A percentile compares a stretch with the other conserved stretches of the same genome.
Conservation (phyloP, 2,329 filamentous ascomycete species). For the Aspergillus tanneri region DNA sequence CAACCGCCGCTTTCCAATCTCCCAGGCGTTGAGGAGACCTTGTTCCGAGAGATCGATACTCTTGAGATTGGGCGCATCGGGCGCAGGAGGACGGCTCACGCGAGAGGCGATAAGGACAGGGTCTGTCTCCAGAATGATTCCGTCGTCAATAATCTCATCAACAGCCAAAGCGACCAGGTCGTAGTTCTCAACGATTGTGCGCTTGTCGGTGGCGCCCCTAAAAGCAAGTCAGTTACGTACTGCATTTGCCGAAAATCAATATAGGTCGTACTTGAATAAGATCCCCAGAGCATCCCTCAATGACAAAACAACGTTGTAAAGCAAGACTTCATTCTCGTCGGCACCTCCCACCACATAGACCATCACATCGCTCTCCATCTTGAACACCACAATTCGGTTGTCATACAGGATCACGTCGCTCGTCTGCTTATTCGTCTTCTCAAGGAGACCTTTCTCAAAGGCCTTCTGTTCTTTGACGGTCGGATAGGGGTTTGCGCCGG, state of each 20-base stretch:
- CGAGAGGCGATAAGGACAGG: conserved; percentile 89
- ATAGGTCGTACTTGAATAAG: conserved; percentile 76
- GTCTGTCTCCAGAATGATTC: conserved; percentile 96
- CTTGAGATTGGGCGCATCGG: conserved; percentile 84
- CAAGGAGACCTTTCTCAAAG: conserved; percentile 92
- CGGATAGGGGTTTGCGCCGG: conserved; percentile 74
- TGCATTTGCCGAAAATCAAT: neutral
- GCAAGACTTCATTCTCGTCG: conserved; percentile 94
- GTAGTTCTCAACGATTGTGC: conserved; percentile 98
- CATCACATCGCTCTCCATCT: conserved; percentile 97
- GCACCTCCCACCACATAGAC: conserved; percentile 86
- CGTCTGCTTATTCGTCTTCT: conserved; percentile 94
- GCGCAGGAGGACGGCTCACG: conserved; percentile 85
- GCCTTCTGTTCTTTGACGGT: conserved; percentile 90
- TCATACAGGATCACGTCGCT: conserved; percentile 98
- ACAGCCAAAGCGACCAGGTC: conserved; percentile 90
- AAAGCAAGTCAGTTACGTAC: conserved; percentile 18
- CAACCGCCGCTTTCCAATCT: conserved; percentile 88
- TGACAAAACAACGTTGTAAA: conserved; percentile 93
- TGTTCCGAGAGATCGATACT: conserved; percentile 95
- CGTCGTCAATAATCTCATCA: conserved; percentile 93
- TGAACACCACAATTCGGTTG: conserved; percentile 94
- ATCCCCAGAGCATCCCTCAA: conserved; percentile 86
- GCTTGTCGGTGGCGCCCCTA: conserved; percentile 94
- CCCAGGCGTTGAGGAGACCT: conserved; percentile 88